Base-by-base conservation (phyloP, 1,284 basidiomycete species). In the Naganishia sp. region DNA sequence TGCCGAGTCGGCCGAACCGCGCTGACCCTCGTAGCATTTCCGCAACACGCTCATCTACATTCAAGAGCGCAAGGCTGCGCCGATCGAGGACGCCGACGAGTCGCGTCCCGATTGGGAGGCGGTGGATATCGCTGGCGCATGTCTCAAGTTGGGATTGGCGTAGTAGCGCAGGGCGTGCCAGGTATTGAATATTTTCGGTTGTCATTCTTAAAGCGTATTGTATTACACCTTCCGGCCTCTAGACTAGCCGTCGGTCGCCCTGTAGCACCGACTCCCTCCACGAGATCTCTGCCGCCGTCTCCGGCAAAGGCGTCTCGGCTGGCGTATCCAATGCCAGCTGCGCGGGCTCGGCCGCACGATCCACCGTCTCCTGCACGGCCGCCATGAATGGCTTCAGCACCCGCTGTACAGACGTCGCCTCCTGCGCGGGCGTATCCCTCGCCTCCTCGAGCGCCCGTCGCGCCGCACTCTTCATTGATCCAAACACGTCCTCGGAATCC, bases 11-110 rank as follows among this genome's bases (percentile, higher is more conserved):
- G 32, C 25, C 10, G 63, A 25, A 13, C 25, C 39, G 25, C 3
- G 51, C 31, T 51, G 9, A 47, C 18, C n/a, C 46, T 9, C 39
- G 1, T 83, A 90, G 66, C 95, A 99, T 81, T 98, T 98, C 84
- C 84, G 87, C 64, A 94, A 94, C 79, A 93, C 93, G 21, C 80
- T 98, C 58, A 77, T 82, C 41, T 90, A 94, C 78, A 94, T 98
- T 18, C 58, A 61, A 25, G 58, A 51, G 47, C 58, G 58, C 21
- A 61, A 61, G 35, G 41, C 51, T 25, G 49, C 58, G 32, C 58
- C 58, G 47, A 61, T 25, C 67, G 76, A 77, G 9, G 83, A 85
- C 67, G 83, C 85, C 53, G 73, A 72, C 45, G 72, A 69, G 35
- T 73, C 75, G 64, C 70, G 70, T 17, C 74, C 76, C 1, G 77